These are phyloP conservation scores for Nicotiana rustica DNA, from an alignment of 305 asterid genomes.

Conservation along the genomic window DNA sequence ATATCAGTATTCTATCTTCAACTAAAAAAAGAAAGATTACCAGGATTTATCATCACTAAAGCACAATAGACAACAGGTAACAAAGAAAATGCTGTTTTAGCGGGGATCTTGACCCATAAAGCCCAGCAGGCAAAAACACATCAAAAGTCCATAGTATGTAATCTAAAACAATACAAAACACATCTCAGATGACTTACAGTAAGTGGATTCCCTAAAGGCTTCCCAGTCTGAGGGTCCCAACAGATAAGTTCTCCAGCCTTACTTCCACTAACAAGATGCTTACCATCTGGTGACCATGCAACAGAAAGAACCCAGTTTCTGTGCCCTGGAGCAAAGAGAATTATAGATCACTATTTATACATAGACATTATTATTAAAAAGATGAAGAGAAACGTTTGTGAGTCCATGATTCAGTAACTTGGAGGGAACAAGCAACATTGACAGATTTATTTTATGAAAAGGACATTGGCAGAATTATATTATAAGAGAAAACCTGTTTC, in stretches of 20 bases:
- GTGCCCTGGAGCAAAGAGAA: conserved; percentile 64
- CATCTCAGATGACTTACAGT: conserved; percentile 51
- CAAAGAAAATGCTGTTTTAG: conserved; percentile 15
- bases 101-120: not conserved
- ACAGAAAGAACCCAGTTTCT: conserved; percentile 96
- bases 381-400: not conserved
- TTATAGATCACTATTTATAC: not conserved
- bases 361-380: not conserved
- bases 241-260: conserved; percentile 88
- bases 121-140: conserved; percentile 10
- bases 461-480: conserved; percentile 1
- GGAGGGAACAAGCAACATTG: conserved; percentile 7
- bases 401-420: conserved; percentile 8
- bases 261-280: conserved; percentile 93
- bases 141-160: not conserved
- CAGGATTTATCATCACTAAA: not conserved
- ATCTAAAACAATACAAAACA: not conserved
- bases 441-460: not conserved
- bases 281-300: conserved; percentile 98
- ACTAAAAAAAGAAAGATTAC: not conserved
- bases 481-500: conserved; percentile 2
- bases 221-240: conserved; percentile 92
- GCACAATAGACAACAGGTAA: conserved; percentile 21
- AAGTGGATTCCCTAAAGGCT: conserved; percentile 77
- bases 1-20: not conserved